Conservation (phyloP, 2,329 filamentous ascomycete species). For the Ciborinia camelliae region DNA sequence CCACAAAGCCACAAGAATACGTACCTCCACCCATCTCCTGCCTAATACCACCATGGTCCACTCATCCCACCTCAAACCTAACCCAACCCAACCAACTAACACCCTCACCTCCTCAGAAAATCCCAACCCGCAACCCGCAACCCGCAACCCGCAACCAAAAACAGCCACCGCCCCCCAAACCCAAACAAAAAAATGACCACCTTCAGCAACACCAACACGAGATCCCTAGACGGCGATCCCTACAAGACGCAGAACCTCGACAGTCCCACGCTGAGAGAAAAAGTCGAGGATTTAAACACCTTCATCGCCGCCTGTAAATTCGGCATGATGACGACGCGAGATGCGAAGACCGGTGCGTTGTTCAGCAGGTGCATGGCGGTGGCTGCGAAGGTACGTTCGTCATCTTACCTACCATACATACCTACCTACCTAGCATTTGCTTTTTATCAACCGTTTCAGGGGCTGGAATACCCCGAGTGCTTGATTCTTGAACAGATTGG, state of each 20-base stretch:
- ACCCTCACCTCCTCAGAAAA: not conserved
- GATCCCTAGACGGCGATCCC: conserved; percentile 65
- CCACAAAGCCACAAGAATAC: not conserved
- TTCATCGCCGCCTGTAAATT: conserved; percentile 77
- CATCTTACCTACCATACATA: no score
- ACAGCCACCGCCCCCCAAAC: not conserved
- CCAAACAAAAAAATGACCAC: conserved; percentile 31
- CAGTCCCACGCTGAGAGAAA: conserved; percentile 60
- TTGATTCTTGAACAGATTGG: not conserved
- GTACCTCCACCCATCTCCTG: not conserved
- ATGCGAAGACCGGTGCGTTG: conserved; percentile 60
- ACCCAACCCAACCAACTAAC: not conserved
- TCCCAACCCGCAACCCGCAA: not conserved
- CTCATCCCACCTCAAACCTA: not conserved
- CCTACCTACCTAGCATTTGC: no score
- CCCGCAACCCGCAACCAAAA: not conserved
- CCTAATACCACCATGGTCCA: no score
- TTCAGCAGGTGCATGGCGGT: conserved; percentile 85
- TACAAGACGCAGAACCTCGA: conserved; percentile 73
- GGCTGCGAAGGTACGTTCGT: conserved; percentile 68
- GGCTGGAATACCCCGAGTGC: no score
- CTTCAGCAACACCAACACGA: conserved; percentile 59
- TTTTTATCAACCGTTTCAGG: no score
- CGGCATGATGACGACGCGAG: conserved; percentile 82
- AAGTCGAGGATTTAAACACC: conserved; percentile 67